These are phyloP conservation scores for Talaromyces stipitatus DNA, from an alignment of 495 filamentous ascomycete genomes.

Conservation along the genomic window DNA sequence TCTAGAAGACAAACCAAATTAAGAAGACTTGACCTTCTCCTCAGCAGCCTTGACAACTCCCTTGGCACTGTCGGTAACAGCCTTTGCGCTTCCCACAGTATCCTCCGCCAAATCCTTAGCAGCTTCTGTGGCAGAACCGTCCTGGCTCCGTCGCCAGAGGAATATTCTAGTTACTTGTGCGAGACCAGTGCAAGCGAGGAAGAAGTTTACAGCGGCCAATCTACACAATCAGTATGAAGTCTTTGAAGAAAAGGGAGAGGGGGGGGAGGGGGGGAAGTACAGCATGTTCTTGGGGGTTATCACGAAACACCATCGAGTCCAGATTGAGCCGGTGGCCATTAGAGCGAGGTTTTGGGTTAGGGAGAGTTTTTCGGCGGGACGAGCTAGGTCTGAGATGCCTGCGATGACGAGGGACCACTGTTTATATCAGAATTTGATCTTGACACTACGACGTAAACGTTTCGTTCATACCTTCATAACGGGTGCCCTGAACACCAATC, in stretches of 20 bases:
- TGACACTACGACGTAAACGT: neutral
- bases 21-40: slow-evolving; percentile 17
- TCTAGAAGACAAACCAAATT: neutral
- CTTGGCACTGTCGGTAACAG: slow-evolving; percentile 18
- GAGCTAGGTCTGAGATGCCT: slow-evolving; percentile 83
- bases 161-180: slow-evolving; percentile 74
- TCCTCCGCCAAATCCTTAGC: slow-evolving; percentile 43
- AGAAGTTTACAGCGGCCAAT: slow-evolving; percentile 95
- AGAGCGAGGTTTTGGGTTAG: slow-evolving; percentile 85
- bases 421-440: slow-evolving; percentile 9
- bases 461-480: slow-evolving; percentile 80
- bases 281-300: slow-evolving; percentile 89
- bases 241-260: neutral
- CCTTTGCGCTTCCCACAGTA: slow-evolving; percentile 30
- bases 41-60: slow-evolving; percentile 22
- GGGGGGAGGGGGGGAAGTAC: slow-evolving; percentile 36
- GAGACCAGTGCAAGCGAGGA: slow-evolving; percentile 80
- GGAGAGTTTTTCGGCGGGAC: slow-evolving; percentile 87
- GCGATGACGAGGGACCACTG: slow-evolving; percentile 88
- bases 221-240: slow-evolving; percentile 27
- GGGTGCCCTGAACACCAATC: slow-evolving; percentile 58
- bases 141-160: slow-evolving; percentile 55
- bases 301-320: slow-evolving; percentile 97
- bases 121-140: slow-evolving; percentile 33
- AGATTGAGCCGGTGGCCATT: slow-evolving; percentile 85